phyloP scores from a whole-genome alignment of 2,329 filamentous ascomycete genomes.

The Pseudohalonectria lignicola region DNA sequence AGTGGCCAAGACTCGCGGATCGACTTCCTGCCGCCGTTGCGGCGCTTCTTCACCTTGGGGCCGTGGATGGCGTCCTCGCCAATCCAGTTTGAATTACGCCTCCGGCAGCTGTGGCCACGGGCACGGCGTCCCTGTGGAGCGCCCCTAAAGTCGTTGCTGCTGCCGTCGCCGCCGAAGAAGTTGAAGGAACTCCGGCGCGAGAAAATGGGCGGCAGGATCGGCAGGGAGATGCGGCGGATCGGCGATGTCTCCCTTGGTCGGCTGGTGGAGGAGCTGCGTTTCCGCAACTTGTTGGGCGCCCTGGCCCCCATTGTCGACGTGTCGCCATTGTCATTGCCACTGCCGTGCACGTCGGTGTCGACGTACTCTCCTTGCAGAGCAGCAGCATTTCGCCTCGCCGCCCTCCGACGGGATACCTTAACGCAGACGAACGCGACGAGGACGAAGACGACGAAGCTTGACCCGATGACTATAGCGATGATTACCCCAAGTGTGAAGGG shows the following conservation, averaged over 20 bases:
- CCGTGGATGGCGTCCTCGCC: conserved; percentile 41
- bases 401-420: conserved; percentile 21
- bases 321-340: not conserved
- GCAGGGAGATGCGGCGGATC: conserved; percentile 9
- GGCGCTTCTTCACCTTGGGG: conserved; percentile 23
- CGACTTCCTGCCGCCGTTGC: conserved; percentile 10
- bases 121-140: too few relatives aligned
- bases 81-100: conserved; percentile 28
- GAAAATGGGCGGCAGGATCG: conserved; percentile 13
- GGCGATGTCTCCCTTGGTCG: not conserved
- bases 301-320: conserved; percentile 3
- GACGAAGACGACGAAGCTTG: conserved; percentile 32
- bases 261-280: conserved; percentile 8
- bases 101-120: not conserved
- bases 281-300: conserved; percentile 9
- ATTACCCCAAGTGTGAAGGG: conserved; percentile 20
- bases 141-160: conserved; percentile 4
- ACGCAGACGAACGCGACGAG: conserved; percentile 29
- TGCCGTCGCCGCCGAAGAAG: conserved; percentile 1
- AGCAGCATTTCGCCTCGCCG: conserved; percentile 5
- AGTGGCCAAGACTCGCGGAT: conserved; percentile 16
- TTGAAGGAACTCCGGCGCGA: conserved; percentile 6
- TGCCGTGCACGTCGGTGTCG: not conserved
- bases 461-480: conserved; percentile 34
- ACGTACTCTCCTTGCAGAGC: not conserved